Percentiles rank a stretch among this genome's conserved stretches.
These are phyloP conservation scores for Naegleria fowleri DNA, from an alignment of 208 protist species.

Conservation along the genomic window DNA sequence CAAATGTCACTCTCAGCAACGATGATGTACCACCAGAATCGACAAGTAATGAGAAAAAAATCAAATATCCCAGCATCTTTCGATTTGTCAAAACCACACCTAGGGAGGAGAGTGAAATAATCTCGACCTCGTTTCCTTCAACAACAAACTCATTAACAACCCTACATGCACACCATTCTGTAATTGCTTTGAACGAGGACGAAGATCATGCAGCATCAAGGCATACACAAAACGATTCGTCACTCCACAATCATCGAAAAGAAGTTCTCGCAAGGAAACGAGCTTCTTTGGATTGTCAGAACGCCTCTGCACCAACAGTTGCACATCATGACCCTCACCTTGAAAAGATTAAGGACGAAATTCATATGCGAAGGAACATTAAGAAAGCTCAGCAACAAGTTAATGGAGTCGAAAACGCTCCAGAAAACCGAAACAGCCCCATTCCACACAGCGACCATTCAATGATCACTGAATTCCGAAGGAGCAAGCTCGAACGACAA, in stretches of 20 bases:
- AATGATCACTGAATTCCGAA: background rate
- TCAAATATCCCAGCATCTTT: background rate
- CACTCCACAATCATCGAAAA: background rate
- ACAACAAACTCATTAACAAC: too few species aligned
- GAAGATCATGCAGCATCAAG: too few species aligned
- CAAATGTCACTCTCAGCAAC: background rate
- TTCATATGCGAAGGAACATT: background rate
- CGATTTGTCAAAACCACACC: background rate
- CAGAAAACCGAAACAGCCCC: background rate
- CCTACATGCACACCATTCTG: too few species aligned
- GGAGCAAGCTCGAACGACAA: background rate
- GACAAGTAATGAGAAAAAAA: background rate
- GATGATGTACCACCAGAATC: background rate
- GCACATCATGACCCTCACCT: background rate
- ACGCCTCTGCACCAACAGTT: background rate
- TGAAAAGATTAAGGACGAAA: background rate
- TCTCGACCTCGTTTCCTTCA: background rate
- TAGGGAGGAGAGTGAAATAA: background rate
- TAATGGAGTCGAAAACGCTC: background rate
- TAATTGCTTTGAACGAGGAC: too few species aligned
- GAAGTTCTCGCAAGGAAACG: background rate
- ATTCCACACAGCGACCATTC: background rate
- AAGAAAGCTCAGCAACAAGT: background rate
- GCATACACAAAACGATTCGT: background rate
- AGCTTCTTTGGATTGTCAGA: background rate